Conservation (phyloP, 2,329 filamentous ascomycete genomes). For the Alternaria sp. region DNA sequence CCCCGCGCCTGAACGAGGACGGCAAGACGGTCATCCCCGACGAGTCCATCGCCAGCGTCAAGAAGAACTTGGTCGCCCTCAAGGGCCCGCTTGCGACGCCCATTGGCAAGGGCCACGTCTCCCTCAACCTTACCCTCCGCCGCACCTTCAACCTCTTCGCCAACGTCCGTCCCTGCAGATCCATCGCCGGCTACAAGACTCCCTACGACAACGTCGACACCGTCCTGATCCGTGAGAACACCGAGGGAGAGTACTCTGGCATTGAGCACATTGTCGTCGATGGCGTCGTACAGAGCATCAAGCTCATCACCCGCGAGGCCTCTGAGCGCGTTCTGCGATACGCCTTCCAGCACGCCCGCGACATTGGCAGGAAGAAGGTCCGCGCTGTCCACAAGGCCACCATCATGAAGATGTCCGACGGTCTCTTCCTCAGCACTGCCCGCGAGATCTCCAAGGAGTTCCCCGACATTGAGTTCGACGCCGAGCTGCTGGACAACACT, state of each 20-base stretch:
- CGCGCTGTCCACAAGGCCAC: constrained; percentile 99
- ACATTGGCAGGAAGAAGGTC: constrained; percentile 95
- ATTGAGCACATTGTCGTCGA: constrained; percentile 99
- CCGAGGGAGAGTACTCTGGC: constrained; percentile 98
- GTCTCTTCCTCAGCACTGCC: constrained; percentile 92
- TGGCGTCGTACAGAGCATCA: constrained; percentile 98
- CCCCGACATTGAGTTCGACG: constrained; percentile 94
- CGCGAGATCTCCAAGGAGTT: constrained; percentile 91
- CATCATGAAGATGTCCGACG: constrained; percentile 99
- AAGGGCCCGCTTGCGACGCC: constrained; percentile 99
- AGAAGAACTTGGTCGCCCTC: constrained; percentile 94
- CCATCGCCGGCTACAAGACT: constrained; percentile 97
- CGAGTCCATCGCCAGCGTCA: constrained; percentile 90
- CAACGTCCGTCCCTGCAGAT: constrained; percentile 97
- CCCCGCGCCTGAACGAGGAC: constrained; percentile 89
- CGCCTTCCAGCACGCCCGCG: constrained; percentile 96
- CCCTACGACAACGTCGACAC: constrained; percentile 98
- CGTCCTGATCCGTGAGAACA: constrained; percentile 98
- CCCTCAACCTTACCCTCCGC: constrained; percentile 96
- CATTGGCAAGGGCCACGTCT: constrained; percentile 98
- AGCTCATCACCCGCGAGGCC: constrained; percentile 96
- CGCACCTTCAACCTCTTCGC: constrained; percentile 99
- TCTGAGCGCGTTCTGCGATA: constrained; percentile 95
- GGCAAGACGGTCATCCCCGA: constrained; percentile 96
- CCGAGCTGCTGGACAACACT: constrained; percentile 98